Conservation (phyloP, 495 filamentous ascomycete genomes). For the Echria macrotheca region DNA sequence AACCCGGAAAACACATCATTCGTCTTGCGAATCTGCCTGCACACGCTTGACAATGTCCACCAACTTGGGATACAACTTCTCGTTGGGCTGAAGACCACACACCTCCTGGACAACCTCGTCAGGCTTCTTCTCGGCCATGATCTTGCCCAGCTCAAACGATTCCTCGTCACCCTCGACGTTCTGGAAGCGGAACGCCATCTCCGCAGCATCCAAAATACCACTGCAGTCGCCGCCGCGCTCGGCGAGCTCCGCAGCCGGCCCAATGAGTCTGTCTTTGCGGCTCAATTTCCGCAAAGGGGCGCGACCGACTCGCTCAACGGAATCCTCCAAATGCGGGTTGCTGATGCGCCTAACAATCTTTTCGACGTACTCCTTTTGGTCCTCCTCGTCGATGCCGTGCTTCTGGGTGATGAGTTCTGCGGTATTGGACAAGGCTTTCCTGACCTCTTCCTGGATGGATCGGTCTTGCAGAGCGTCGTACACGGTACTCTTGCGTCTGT, state of each 20-base stretch:
- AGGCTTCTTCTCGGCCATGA: slow-evolving; percentile 62
- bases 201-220: slow-evolving; percentile 67
- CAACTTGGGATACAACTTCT: slow-evolving; percentile 68
- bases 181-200: slow-evolving; percentile 89
- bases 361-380: slow-evolving; percentile 85
- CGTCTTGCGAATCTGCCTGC: slow-evolving; percentile 51
- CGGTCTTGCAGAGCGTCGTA: slow-evolving; percentile 69
- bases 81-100: slow-evolving; percentile 63
- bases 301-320: slow-evolving; percentile 90
- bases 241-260: slow-evolving; percentile 77
- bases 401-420: slow-evolving; percentile 77
- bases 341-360: slow-evolving; percentile 88
- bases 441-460: slow-evolving; percentile 69
- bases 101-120: slow-evolving; percentile 67
- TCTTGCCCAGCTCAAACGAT: slow-evolving; percentile 74
- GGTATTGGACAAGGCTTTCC: slow-evolving; percentile 72
- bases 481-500: slow-evolving; percentile 74
- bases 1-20: no score
- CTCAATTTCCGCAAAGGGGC: slow-evolving; percentile 89
- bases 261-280: slow-evolving; percentile 91
- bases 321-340: slow-evolving; percentile 91
- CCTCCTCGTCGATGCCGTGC: slow-evolving; percentile 68
- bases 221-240: slow-evolving; percentile 66
- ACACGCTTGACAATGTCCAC: slow-evolving; percentile 72
- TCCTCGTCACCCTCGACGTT: slow-evolving; percentile 85